Evolutionary conservation across 1,139 yeast species (phyloP).

Genomic region (Hemisphaericaspora xylofermentans): DNA sequence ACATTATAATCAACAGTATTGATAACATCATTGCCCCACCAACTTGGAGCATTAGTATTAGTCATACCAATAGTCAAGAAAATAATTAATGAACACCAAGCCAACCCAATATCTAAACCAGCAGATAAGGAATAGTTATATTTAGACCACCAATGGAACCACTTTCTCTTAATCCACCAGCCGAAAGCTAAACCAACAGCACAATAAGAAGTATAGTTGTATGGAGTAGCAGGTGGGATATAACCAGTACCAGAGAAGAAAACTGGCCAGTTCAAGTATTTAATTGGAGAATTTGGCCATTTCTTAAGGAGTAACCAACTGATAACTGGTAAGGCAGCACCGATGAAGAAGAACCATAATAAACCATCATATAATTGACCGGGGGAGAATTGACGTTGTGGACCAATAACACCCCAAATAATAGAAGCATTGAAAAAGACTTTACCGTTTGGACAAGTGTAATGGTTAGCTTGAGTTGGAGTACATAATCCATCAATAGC

Average conservation of each 20-base stretch:
- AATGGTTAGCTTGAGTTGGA: slow-evolving; percentile 36
- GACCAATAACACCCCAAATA: slow-evolving; percentile 50
- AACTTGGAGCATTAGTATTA: slow-evolving; percentile 24
- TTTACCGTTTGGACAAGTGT: slow-evolving; percentile 45
- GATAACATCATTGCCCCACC: slow-evolving; percentile 39
- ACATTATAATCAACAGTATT: slow-evolving; percentile 12
- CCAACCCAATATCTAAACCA: slow-evolving; percentile 44
- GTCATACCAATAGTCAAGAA: slow-evolving; percentile 37
- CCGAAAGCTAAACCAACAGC: slow-evolving; percentile 33
- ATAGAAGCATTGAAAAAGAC: slow-evolving; percentile 48
- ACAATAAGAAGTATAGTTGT: slow-evolving; percentile 42
- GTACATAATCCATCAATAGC: slow-evolving; percentile 50
- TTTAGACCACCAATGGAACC: slow-evolving; percentile 48
- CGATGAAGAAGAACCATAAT: slow-evolving; percentile 43
- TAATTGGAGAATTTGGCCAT: slow-evolving; percentile 40
- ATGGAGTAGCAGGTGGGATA: slow-evolving; percentile 50
- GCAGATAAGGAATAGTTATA: slow-evolving; percentile 44
- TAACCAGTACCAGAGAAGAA: slow-evolving; percentile 48
- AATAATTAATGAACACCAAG: slow-evolving; percentile 41
- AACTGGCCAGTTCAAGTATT: slow-evolving; percentile 48
- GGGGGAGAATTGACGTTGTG: slow-evolving; percentile 37
- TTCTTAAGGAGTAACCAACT: slow-evolving; percentile 38
- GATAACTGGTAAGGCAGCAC: slow-evolving; percentile 35
- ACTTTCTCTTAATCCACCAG: slow-evolving; percentile 33
- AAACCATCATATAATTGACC: slow-evolving; percentile 41